Evolutionary conservation across 2,329 filamentous ascomycete genomes (phyloP), one percentile per base, ranked within the genome.

Genomic region (Chalaropsis ovoidea): DNA sequence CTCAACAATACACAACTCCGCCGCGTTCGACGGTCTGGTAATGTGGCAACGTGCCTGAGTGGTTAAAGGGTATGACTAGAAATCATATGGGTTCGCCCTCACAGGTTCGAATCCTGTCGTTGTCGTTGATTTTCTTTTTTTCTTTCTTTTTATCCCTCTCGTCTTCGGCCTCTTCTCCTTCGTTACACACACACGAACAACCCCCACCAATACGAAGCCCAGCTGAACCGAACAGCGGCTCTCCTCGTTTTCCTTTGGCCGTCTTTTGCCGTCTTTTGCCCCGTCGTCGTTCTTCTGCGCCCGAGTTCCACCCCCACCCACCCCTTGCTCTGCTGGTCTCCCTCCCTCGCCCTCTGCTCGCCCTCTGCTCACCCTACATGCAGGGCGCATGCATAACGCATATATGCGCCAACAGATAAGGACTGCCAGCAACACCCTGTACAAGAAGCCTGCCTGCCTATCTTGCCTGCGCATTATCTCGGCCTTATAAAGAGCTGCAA

Each of bases 1-100:
- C 35, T 39, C 35, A 10, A 5, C 35, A 1, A 10, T 39, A 3
- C 35, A 6, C 8, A 6, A 6, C 4, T 10, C 35, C 35, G 35
- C 8, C 8, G 35, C 8, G 8, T 39, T 39, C 5, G 35, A 6
- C 35, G 35, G 35, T 1, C 8, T 39, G 35, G 35, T 8, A 8
- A 6, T 10, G 35, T 3, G 64, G 64, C 64, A 62, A 66, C 60
- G 58, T 66, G 45, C 64, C 64, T 62, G 64, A 66, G 64, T 66
- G 64, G 64, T 66, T 66, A 66, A 66, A 62, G 64, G 64, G 64
- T 62, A 61, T 52, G 64, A 66, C 64, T 62, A 62, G 64, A 66
- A 66, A 62, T 66, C 64, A 62, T 52, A 62, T 66, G 64, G 58
- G 45, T 65, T 65, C 54, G 54, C 54, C 63, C 63, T 54, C 63